Percentiles rank a stretch among this genome's conserved stretches.
phyloP scores from a whole-genome alignment of 805 yeast species.

The Cephaloascus albidus region DNA sequence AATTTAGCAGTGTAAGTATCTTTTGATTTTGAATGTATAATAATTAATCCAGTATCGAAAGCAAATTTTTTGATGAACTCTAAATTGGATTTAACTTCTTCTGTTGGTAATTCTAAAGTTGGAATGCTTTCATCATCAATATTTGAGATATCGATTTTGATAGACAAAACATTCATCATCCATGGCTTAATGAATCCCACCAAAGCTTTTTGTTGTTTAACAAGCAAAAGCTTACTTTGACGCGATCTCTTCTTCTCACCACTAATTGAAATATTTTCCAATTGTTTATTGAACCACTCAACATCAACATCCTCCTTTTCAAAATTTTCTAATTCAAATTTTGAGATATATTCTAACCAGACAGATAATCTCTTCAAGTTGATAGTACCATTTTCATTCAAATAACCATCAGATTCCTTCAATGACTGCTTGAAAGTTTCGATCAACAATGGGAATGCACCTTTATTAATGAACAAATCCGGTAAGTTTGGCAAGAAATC shows the following conservation, averaged over 20 bases:
- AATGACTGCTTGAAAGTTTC: slow-evolving; percentile 82
- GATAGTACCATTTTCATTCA: slow-evolving; percentile 76
- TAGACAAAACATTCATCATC: slow-evolving; percentile 26
- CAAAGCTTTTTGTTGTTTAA: slow-evolving; percentile 68
- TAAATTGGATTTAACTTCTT: slow-evolving; percentile 35
- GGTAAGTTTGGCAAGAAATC: slow-evolving; percentile 97
- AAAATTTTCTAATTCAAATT: slow-evolving; percentile 78
- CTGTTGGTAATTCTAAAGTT: slow-evolving; percentile 35
- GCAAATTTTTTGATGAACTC: slow-evolving; percentile 59
- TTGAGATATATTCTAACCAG: slow-evolving; percentile 70
- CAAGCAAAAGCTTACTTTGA: slow-evolving; percentile 52
- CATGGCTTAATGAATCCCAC: slow-evolving; percentile 50
- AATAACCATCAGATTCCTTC: slow-evolving; percentile 67
- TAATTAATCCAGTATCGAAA: slow-evolving; percentile 54
- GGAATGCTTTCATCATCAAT: slow-evolving; percentile 21
- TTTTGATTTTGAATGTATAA: slow-evolving; percentile 52
- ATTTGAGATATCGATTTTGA: slow-evolving; percentile 9
- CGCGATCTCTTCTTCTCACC: slow-evolving; percentile 64
- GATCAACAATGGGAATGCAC: slow-evolving; percentile 90
- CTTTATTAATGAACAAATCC: slow-evolving; percentile 85
- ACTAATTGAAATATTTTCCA: slow-evolving; percentile 66
- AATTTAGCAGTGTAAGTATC: slow-evolving; percentile 49
- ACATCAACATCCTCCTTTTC: slow-evolving; percentile 79
- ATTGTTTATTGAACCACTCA: slow-evolving; percentile 83
- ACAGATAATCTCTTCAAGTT: slow-evolving; percentile 61